Evolutionary conservation across 164 flowering plant species (phyloP).

Genomic region (Cinnamomum chago): DNA sequence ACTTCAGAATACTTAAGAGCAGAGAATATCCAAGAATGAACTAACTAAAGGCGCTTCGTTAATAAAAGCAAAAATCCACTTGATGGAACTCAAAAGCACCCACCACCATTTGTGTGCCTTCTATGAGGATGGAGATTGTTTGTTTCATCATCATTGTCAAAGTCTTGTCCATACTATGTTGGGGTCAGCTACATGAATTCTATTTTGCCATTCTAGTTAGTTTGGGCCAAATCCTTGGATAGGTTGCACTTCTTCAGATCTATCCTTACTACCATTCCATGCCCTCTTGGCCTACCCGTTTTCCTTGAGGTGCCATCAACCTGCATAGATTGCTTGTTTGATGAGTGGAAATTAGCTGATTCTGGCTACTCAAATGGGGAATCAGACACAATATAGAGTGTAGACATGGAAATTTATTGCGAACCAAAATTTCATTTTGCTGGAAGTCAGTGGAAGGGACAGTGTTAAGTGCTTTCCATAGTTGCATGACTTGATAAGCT

Average conservation of each 20-base stretch:
- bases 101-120: no score
- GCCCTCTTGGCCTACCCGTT: no score
- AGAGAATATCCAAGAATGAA: neutral
- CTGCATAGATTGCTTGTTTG: neutral
- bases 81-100: neutral
- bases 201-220: no score
- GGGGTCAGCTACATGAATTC: no score
- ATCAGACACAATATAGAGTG: neutral
- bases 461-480: neutral
- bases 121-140: neutral
- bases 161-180: no score
- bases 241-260: no score
- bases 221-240: no score
- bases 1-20: neutral
- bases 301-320: no score
- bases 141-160: no score
- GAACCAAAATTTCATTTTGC: neutral
- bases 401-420: neutral
- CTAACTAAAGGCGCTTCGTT: neutral
- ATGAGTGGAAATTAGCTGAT: neutral
- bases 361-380: neutral
- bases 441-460: neutral
- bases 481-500: neutral
- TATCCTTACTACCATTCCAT: no score
- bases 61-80: neutral